Evolutionary conservation across 495 filamentous ascomycete species (phyloP), one percentile per base, ranked within the genome.

Genomic region (Xylaria flabelliformis): DNA sequence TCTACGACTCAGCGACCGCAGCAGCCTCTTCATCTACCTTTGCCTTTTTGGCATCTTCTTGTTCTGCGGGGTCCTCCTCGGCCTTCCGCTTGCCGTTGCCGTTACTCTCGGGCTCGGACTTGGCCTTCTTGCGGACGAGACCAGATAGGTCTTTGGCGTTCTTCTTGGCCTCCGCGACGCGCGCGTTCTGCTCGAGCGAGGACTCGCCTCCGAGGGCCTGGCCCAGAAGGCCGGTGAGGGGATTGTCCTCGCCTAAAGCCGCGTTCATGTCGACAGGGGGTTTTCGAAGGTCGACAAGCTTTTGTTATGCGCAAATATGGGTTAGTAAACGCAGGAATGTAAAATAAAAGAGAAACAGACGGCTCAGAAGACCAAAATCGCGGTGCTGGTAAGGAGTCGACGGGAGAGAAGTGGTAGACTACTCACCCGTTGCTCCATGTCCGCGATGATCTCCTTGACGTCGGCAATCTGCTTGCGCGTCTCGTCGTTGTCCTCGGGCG

Each of bases 81-180:
- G 82, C 80, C 80, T 88, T 87, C 8, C 82, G 80, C 77, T 85
- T 85, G 41, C 78, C 81, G 24, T 80, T 80, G 1, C 73, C 79
- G 24, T 79, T 79, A 21, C 79, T 74, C 8, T 81, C 81, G 36
- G 74, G 62, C 36, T 77, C 77, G 12, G 74, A 64, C 81, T 87
- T 86, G 69, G 88, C 83, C 86, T 97, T 94, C 82, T 88, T 97
- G 67, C 92, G 88, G 3, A 98, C 91, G n/a, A 98, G 80, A 15
- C 91, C 89, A 1, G 91, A 91, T n/a, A 99, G 80, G 77, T 99
- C 97, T 61, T 88, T 97, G 19, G 96, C 96, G 26, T 83, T 86
- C 80, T 91, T 92, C 73, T 91, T 91, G 48, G 90, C 94, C 74
- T 94, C 92, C 70, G 94, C 91, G 36, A 97, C 83, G 56, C 89